Evolutionary conservation across 257 asterid genomes (phyloP), one percentile per base, ranked within the genome.

Genomic region (Solanum pinnatisectum): DNA sequence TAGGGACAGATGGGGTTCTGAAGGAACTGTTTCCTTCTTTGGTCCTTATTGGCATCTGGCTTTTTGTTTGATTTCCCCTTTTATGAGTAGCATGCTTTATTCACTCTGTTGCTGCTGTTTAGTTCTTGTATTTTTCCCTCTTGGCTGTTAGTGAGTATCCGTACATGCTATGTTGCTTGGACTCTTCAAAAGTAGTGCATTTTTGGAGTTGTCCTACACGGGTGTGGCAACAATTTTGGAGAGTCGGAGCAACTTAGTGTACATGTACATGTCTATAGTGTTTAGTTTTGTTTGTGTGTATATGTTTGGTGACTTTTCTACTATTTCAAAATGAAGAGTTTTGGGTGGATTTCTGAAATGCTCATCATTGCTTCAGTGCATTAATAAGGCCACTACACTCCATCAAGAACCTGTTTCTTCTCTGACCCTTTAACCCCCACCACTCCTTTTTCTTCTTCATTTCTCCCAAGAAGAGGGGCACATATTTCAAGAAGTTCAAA

Each of bases 351-450:
- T 88, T n/a, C 92, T 87, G 91, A 90, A 84, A 81, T 59, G 60
- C 87, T 88, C 95, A 93, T 94, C 94, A 94, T 95, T 93, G 90
- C 94, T 93, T 88, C 85, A 91, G 93, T 92, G 94, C 93, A 91
- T 46, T 88, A 86, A 83, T 87, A 59, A 59, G 68, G 86, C 85
- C 87, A 90, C 94, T 89, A 59, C 86, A 87, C 79, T 89, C 92
- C 88, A 90, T 65, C 67, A 90, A 89, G 86, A 85, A 63, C 71
- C 87, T 90, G 88, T 87, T 79, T 73, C 32, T 60, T 27, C 73
- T 72, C 32, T 86, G 88, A 56, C 65, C 40, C 84, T 86, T 70
- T 37, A 22, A 30, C 82, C 82, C 87, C 65, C 46, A 35, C 36
- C 87, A 25, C 37, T 16, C 70, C 5, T 85, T 86, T 86, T 76